Evolutionary conservation across 371 early-diverging fungal species (phyloP), one percentile per base, ranked within the genome.

Genomic region (Mortierella polycephala): DNA sequence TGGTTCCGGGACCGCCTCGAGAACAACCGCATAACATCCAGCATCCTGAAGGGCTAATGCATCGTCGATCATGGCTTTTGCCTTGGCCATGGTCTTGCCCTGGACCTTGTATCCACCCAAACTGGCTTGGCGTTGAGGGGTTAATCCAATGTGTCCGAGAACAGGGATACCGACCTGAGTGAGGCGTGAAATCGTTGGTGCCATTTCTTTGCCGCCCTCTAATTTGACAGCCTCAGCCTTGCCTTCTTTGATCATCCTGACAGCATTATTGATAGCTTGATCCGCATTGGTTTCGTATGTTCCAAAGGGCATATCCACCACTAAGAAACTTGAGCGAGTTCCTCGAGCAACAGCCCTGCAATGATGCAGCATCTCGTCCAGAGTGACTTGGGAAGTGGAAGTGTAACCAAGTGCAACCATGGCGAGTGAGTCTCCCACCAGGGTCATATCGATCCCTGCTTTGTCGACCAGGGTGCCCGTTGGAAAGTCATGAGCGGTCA

Each of bases 301-400:
- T 23, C 98, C 98, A 85, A 94, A 96, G 18, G 98, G 96, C 83
- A 98, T 84, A 83, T 98, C 98, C 41, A 86, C 92, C 7, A 98
- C 88, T 12, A 95, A 67, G 75, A 97, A 95, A 8, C 96, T 82
- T 1, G 84, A 67, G 62, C 91, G 91, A 30, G 84, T 79, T 10
- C 96, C 98, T n/a, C 96, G 86, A 4, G 93, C 87, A 10, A 96
- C 96, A 5, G 99, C 98, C 50, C 89, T 84, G 68, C 92, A 91
- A 75, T 97, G 99, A 82, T 97, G 96, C 21, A 97, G 75, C 98
- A 99, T 98, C 75, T 96, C 96, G 62, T 96, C 95, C 41, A 98
- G 84, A 0, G 97, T 95, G 16, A 96, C 83, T 55, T 89, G 86
- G 53, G 92, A 92, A 14, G 98, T 97, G 12, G 89, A 89, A 44